Conservation (phyloP, 2,329 filamentous ascomycete species). For the Alternaria sp. region DNA sequence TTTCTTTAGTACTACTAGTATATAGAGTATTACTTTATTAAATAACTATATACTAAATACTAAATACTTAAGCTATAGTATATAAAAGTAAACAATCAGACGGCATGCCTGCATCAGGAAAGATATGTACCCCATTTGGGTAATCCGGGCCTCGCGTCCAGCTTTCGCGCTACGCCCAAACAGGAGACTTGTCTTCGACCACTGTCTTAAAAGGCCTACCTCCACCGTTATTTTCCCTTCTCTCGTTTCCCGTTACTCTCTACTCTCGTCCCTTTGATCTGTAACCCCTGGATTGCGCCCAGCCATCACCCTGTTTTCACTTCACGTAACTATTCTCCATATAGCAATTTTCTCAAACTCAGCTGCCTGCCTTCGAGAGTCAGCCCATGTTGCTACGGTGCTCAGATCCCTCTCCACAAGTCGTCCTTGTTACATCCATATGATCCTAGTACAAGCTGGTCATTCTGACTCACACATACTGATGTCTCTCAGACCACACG, state of each 20-base stretch:
- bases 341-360: neutral
- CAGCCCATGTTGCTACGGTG: neutral
- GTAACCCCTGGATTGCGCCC: neutral
- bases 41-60: too few relatives aligned
- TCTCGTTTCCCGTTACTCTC: conserved; percentile 1
- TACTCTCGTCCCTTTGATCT: neutral
- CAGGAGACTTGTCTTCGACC: neutral
- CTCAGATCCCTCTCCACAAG: neutral
- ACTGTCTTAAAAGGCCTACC: neutral
- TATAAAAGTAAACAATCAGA: too few relatives aligned
- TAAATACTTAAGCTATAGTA: too few relatives aligned
- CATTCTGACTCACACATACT: neutral
- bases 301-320: neutral
- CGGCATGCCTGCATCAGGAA: too few relatives aligned
- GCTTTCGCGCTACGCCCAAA: conserved; percentile 7
- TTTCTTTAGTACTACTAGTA: too few relatives aligned
- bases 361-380: neutral
- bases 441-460: neutral
- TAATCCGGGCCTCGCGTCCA: conserved; percentile 3
- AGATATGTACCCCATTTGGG: neutral
- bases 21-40: too few relatives aligned
- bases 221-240: conserved; percentile 4
- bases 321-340: neutral
- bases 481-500: neutral
- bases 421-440: neutral